Evolutionary conservation across 2,329 filamentous ascomycete species (phyloP), one percentile per base, ranked within the genome.

Genomic region (Colletotrichum tamarilloi): DNA sequence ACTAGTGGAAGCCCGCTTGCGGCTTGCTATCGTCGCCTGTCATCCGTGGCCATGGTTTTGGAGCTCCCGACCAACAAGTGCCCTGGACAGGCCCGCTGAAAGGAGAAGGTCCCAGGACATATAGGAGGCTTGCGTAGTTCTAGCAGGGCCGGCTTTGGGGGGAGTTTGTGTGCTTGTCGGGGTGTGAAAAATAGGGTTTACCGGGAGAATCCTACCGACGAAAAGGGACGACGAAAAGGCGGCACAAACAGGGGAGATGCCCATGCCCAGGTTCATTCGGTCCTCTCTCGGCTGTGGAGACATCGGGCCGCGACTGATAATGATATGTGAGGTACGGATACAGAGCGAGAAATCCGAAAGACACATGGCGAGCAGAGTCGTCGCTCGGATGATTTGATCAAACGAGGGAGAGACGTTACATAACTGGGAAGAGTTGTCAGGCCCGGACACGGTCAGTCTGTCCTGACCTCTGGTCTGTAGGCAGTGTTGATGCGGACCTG

Each of bases 111-210:
- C n/a, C 42, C 19, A 46, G 19, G n/a, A 52, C 46, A 49, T 55
- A 26, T 28, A 65, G 32, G 60, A 56, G 52, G 35, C 58, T 24
- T 24, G 55, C 53, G 53, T 53, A 11, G 53, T 24, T 24, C 53
- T 24, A 16, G n/a, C 28, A n/a, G 30, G 4, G 8, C 30, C 32
- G 22, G 32, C 49, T 28, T 38, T 32, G 32, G 32, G 49, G 30
- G 30, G 16, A 14, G 30, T 62, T 46, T 42, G 69, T 24, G 60
- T 73, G 46, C 30, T 72, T 53, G 66, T 64, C 53, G 52, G 67
- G 22, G 67, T 49, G 24, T 57, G 14, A 4, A 58, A 64, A 71
- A 73, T 71, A 71, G 71, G 71, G 71, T 73, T 66, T 66, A 35
- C 71, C 35, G 67, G 67, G 56, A 73, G 49, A 53, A 66, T 57